These are phyloP conservation scores for Acacia melanoxylon DNA, from an alignment of 306 rosid genomes.

Conservation along the genomic window DNA sequence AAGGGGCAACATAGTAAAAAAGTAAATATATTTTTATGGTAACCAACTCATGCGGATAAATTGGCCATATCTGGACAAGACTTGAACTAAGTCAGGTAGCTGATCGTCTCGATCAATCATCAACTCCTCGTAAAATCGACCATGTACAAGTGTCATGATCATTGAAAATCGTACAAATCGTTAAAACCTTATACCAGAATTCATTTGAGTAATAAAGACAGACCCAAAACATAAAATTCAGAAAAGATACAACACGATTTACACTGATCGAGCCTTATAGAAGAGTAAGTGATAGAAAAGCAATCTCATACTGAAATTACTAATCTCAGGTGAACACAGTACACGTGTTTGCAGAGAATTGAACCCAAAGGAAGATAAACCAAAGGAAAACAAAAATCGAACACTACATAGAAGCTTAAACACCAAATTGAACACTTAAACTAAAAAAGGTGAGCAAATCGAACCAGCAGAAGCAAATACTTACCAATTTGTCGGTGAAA, in stretches of 20 bases:
- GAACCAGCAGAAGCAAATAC: no score
- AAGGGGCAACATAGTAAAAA: slow-evolving; percentile 1
- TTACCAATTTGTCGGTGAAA: no score
- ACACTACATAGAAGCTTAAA: no score
- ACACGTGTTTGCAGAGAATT: no score
- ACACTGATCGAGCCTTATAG: background rate
- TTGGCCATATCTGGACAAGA: slow-evolving; percentile 20
- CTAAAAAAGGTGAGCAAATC: no score
- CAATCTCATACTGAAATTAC: no score
- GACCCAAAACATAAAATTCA: background rate
- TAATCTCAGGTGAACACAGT: no score
- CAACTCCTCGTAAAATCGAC: background rate
- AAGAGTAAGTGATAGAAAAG: background rate
- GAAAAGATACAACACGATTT: background rate
- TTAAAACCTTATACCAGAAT: background rate
- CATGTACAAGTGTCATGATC: background rate
- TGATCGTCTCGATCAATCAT: slow-evolving; percentile 27
- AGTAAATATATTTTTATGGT: background rate
- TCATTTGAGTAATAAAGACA: background rate
- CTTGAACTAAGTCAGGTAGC: background rate
- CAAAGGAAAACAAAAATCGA: background rate
- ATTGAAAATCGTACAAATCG: background rate
- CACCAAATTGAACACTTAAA: no score
- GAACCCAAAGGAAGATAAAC: background rate
- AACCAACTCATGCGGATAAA: slow-evolving; percentile 23